Evolutionary conservation across 371 early-diverging fungal species (phyloP).

Genomic region (Mucor lusitanicus): DNA sequence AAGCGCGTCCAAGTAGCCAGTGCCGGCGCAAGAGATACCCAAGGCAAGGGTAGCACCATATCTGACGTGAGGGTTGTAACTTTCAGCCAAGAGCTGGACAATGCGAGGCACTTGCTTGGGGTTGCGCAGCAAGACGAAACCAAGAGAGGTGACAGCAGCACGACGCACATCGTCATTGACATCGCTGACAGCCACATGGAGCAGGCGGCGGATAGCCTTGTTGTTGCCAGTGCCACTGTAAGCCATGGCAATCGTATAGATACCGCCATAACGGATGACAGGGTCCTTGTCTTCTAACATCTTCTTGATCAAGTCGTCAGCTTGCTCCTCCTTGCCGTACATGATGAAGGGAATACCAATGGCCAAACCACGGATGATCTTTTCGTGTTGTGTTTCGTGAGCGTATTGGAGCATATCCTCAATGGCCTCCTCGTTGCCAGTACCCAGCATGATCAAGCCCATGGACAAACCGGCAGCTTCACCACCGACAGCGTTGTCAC

Average conservation of each 20-base stretch:
- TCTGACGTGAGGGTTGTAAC: conserved; percentile 98
- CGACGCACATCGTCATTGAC: conserved; percentile 99
- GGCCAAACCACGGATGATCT: conserved; percentile 95
- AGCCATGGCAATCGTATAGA: conserved; percentile 96
- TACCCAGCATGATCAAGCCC: conserved; percentile 97
- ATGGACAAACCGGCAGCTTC: conserved; percentile 98
- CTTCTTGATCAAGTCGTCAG: conserved; percentile 84
- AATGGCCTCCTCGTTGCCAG: conserved; percentile 77
- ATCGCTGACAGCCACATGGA: conserved; percentile 97
- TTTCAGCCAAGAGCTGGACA: conserved; percentile 96
- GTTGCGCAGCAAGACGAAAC: conserved; percentile 91
- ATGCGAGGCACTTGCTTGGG: conserved; percentile 94
- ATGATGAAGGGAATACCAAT: conserved; percentile 93
- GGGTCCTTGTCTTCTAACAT: conserved; percentile 92
- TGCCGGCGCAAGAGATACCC: conserved; percentile 98
- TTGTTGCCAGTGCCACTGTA: conserved; percentile 98
- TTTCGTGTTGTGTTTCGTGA: conserved; percentile 97
- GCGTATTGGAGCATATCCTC: conserved; percentile 96
- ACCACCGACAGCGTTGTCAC: conserved; percentile 95
- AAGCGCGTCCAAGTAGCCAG: conserved; percentile 91
- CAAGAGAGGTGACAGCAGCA: conserved; percentile 96
- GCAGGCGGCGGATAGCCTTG: conserved; percentile 88
- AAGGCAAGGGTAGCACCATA: conserved; percentile 97
- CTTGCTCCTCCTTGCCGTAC: conserved; percentile 94
- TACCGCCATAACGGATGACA: conserved; percentile 94